Conservation (phyloP, 257 asterid species). For the Solanum corneliomulleri region DNA sequence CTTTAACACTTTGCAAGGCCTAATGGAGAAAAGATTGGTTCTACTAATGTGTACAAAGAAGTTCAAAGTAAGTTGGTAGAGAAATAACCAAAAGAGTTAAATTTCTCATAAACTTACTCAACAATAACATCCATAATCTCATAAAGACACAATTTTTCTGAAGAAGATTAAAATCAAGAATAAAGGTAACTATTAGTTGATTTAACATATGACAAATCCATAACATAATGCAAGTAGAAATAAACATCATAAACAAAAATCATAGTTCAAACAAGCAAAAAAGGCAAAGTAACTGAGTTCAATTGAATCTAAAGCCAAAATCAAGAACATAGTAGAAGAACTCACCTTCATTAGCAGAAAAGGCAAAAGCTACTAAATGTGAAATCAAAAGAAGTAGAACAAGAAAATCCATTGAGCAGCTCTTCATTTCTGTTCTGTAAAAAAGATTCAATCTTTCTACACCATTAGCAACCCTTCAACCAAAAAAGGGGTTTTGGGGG, state of each 20-base stretch:
- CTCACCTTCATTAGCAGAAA: not conserved
- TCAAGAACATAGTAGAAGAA: not conserved
- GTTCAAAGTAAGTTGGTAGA: not conserved
- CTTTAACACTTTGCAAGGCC: not conserved
- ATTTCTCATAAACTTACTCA: not conserved
- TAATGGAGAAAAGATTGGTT: not conserved
- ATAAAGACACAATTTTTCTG: not conserved
- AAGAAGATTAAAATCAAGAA: not conserved
- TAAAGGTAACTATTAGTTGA: not conserved
- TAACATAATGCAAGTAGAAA: not conserved
- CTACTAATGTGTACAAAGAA: not conserved
- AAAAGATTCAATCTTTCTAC: not conserved
- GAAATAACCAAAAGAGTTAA: not conserved
- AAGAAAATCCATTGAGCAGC: not conserved
- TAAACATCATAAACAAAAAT: not conserved
- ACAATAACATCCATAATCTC: not conserved
- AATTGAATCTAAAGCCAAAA: not conserved
- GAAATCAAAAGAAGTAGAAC: not conserved
- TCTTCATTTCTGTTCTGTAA: not conserved
- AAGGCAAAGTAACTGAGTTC: not conserved
- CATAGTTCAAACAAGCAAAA: not conserved
- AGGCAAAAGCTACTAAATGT: not conserved
- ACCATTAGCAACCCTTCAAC: not conserved
- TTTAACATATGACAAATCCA: not conserved
- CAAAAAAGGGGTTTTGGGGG: not conserved